Base-by-base conservation (phyloP, 1,284 basidiomycete species). In the Naganishia sp. region DNA sequence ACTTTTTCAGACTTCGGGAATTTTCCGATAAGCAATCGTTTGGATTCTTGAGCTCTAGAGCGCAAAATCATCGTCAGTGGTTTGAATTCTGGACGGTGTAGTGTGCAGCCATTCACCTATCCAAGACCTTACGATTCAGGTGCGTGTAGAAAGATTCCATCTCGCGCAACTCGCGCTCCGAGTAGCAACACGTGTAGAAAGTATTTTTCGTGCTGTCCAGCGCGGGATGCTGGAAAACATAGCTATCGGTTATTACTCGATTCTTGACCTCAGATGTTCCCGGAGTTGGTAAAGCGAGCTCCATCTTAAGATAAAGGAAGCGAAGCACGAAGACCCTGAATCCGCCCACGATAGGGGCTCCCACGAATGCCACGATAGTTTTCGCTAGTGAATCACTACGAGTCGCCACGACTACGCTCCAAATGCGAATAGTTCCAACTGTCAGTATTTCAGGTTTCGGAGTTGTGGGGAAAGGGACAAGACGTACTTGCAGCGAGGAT, bases 401-500 rank as follows among this genome's bases (percentile, higher is more conserved):
- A 10, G 47, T 43, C 23, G 58, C 58, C 21, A 61, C 17, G 23
- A 61, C 58, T 61, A 28, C n/a, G 15, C 28, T 3, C 28, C 28
- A 28, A 28, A 28, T n/a, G n/a, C n/a, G n/a, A n/a, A n/a, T n/a
- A n/a, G n/a, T n/a, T n/a, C n/a, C n/a, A n/a, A n/a, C n/a, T n/a
- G n/a, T n/a, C n/a, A n/a, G n/a, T 28, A 28, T 28, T 28, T 6
- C 23, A 7, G 13, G n/a, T 7, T 32, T 7, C 13, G 21, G 31
- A 21, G 13, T 9, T 21, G 25, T 28, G 5, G 5, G 28, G 28
- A 6, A n/a, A 21, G 15, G 6, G 21, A 15, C 5, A 35, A 17
- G 17, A 47, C 58, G 25, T 49, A 66, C 65, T 42, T 6, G 50
- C 21, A 6, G 50, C 65, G 17, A 66, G 42, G 4, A 66, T 39